phyloP scores from a whole-genome alignment of 345 rosid species.

The Carallia pectinifolia region DNA sequence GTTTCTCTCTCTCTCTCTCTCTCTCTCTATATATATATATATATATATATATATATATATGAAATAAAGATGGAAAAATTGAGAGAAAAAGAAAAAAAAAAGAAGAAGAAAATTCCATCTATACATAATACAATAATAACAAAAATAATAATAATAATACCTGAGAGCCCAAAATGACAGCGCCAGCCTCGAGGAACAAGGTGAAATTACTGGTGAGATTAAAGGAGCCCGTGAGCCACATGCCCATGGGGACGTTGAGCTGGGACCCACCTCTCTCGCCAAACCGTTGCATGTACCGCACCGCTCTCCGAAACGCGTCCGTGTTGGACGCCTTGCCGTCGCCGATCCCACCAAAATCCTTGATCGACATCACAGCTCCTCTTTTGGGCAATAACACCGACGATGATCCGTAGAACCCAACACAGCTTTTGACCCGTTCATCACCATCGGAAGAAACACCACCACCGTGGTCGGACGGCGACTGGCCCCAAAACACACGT shows the following conservation, averaged over 20 bases:
- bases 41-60: background rate
- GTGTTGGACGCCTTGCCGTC: slow-evolving; percentile 82
- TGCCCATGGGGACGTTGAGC: slow-evolving; percentile 75
- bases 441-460: background rate
- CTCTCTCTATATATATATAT: too few relatives aligned
- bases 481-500: slow-evolving; percentile 18
- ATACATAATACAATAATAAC: background rate
- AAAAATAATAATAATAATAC: slow-evolving; percentile 23
- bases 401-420: slow-evolving; percentile 22
- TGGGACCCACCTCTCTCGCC: slow-evolving; percentile 57
- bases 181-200: slow-evolving; percentile 74
- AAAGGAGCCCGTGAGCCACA: slow-evolving; percentile 90
- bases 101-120: background rate
- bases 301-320: slow-evolving; percentile 65
- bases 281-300: slow-evolving; percentile 48
- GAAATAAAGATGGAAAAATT: background rate
- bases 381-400: slow-evolving; percentile 28
- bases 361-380: slow-evolving; percentile 61
- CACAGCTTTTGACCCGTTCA: slow-evolving; percentile 26
- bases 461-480: slow-evolving; percentile 17
- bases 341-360: slow-evolving; percentile 87
- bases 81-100: background rate
- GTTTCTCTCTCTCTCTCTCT: too few relatives aligned
- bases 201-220: slow-evolving; percentile 93
- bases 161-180: slow-evolving; percentile 87